These are phyloP conservation scores for Colletotrichum orbiculare DNA, from an alignment of 2,329 filamentous ascomycete species.

Conservation along the genomic window DNA sequence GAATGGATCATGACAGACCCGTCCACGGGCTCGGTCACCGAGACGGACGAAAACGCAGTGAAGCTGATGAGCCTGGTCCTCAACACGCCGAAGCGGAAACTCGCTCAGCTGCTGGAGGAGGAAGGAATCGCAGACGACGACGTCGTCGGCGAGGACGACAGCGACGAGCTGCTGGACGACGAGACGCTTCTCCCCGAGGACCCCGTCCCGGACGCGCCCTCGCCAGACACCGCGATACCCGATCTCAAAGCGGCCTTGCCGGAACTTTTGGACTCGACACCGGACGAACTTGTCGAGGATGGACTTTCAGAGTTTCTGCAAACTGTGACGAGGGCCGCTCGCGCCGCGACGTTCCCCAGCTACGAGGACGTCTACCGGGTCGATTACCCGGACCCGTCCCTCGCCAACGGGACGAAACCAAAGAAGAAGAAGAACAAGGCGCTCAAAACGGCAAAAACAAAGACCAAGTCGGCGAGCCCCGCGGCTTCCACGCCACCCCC, in stretches of 20 bases:
- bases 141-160: background rate
- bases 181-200: background rate
- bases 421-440: background rate
- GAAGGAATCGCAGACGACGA: background rate
- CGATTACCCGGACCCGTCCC: background rate
- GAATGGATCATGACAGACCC: slow-evolving; percentile 50
- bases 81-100: background rate
- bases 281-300: background rate
- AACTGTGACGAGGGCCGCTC: background rate
- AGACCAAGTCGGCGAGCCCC: background rate
- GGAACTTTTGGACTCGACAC: background rate
- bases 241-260: background rate
- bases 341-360: background rate
- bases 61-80: background rate
- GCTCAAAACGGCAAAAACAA: too few relatives aligned
- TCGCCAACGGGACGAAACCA: background rate
- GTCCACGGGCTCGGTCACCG: slow-evolving; percentile 13
- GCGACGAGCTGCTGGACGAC: background rate
- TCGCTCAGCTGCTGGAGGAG: background rate
- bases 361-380: background rate
- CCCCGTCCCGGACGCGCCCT: too few relatives aligned
- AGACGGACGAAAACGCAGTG: background rate
- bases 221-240: too few relatives aligned
- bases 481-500: background rate
- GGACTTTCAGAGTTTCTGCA: background rate